Conservation (phyloP, 345 rosid species). For the Aquilaria yunnanensis region DNA sequence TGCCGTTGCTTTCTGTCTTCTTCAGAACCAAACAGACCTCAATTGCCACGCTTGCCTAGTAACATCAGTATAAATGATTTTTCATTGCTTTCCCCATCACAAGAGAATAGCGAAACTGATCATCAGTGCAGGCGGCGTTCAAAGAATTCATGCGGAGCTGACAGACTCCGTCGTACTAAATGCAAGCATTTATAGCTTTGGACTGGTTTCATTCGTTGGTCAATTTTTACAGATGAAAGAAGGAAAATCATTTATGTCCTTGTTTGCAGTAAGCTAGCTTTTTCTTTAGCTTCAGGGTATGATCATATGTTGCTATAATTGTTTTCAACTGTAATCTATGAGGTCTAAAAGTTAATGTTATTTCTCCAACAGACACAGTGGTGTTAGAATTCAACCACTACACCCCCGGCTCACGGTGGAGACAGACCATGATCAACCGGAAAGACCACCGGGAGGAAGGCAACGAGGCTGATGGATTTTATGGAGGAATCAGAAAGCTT, state of each 20-base stretch:
- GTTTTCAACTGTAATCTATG: conserved; percentile 3
- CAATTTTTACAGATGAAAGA: conserved; percentile 17
- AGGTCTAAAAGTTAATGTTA: too few relatives aligned
- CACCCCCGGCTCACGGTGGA: conserved; percentile 70
- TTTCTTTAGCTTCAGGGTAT: not conserved
- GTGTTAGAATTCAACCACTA: conserved; percentile 72
- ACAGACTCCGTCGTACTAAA: too few relatives aligned
- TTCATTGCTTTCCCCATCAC: conserved; percentile 1
- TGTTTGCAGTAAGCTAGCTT: not conserved
- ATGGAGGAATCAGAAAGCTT: conserved; percentile 82
- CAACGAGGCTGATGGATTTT: conserved; percentile 77
- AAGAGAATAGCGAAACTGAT: not conserved
- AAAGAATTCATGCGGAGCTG: too few relatives aligned
- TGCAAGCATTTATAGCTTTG: too few relatives aligned
- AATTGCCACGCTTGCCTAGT: conserved; percentile 16
- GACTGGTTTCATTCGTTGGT: conserved; percentile 5
- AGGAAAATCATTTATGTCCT: not conserved
- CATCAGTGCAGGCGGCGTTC: too few relatives aligned
- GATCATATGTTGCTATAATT: conserved; percentile 1
- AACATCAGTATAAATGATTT: conserved; percentile 7
- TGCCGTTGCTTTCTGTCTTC: conserved; percentile 13
- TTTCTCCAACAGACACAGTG: conserved; percentile 39
- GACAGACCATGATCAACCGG: conserved; percentile 41
- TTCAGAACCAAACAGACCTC: conserved; percentile 14
- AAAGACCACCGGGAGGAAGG: conserved; percentile 80